phyloP scores from a whole-genome alignment of 2,329 filamentous ascomycete genomes.

The Fusarium coicis region DNA sequence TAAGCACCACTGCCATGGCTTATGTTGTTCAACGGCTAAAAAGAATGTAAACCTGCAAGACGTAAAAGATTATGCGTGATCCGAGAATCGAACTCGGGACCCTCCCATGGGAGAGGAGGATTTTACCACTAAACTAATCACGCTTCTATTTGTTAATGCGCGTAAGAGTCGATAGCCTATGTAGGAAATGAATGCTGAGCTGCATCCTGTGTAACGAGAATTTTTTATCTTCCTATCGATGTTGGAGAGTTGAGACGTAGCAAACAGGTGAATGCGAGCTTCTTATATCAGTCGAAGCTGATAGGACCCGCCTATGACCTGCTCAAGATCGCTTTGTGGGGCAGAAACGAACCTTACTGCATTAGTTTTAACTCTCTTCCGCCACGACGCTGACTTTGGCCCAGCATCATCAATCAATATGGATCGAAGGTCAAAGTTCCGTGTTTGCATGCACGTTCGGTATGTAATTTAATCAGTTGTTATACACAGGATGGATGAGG shows the following conservation, averaged over 20 bases:
- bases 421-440: background rate
- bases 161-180: background rate
- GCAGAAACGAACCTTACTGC: conserved; percentile 4
- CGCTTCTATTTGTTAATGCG: conserved; percentile 34
- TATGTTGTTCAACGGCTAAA: background rate
- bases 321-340: conserved; percentile 10
- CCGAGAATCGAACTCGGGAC: conserved; percentile 53
- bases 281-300: conserved; percentile 15
- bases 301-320: background rate
- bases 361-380: background rate
- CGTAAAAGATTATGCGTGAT: conserved; percentile 41
- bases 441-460: background rate
- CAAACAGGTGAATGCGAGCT: conserved; percentile 4
- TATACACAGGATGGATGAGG: background rate
- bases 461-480: background rate
- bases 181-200: background rate
- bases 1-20: background rate
- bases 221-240: background rate
- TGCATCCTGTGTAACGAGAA: background rate
- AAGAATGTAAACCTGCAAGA: background rate
- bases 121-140: conserved; percentile 54
- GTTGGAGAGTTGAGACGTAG: background rate
- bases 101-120: conserved; percentile 53
- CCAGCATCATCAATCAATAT: background rate
- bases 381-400: background rate